phyloP scores from a whole-genome alignment of 257 asterid species.

The Misopates orontium region DNA sequence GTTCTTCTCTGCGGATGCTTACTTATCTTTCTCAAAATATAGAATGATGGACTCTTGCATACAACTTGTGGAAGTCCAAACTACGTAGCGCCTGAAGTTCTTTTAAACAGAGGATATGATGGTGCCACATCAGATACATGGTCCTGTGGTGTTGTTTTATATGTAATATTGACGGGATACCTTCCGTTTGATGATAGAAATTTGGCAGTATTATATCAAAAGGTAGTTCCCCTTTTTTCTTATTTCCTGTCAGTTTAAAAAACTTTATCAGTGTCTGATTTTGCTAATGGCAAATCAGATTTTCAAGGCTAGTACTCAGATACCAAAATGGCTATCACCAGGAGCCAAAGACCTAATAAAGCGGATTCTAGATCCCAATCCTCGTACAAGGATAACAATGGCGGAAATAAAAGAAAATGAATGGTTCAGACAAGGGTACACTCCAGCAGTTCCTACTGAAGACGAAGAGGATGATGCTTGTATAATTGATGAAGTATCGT shows the following conservation, averaged over 20 bases:
- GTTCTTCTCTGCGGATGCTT: constrained; percentile 11
- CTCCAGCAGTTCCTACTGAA: constrained; percentile 52
- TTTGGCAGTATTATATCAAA: constrained; percentile 93
- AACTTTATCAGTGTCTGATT: constrained; percentile 11
- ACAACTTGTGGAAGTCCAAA: constrained; percentile 99
- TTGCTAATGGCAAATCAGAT: constrained; percentile 49
- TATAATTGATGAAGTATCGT: constrained; percentile 51
- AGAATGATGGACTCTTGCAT: constrained; percentile 94
- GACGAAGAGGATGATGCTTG: constrained; percentile 54
- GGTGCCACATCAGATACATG: constrained; percentile 94
- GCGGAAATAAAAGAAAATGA: constrained; percentile 65
- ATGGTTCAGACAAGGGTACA: constrained; percentile 83
- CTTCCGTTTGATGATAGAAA: constrained; percentile 97
- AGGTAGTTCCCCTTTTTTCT: constrained; percentile 43
- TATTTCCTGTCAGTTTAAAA: constrained; percentile 4
- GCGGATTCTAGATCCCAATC: constrained; percentile 94
- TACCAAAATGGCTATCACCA: constrained; percentile 90
- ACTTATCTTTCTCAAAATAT: constrained; percentile 24
- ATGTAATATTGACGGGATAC: constrained; percentile 88
- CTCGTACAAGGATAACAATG: constrained; percentile 69
- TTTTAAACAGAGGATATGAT: constrained; percentile 84
- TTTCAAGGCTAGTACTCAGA: constrained; percentile 80
- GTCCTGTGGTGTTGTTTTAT: constrained; percentile 94
- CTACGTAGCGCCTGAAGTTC: constrained; percentile 96
- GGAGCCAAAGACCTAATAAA: constrained; percentile 74